Percentiles rank a stretch among this genome's conserved stretches.
Conservation (phyloP, 139 green algal genomes). For the Desmodesmus armatus region DNA sequence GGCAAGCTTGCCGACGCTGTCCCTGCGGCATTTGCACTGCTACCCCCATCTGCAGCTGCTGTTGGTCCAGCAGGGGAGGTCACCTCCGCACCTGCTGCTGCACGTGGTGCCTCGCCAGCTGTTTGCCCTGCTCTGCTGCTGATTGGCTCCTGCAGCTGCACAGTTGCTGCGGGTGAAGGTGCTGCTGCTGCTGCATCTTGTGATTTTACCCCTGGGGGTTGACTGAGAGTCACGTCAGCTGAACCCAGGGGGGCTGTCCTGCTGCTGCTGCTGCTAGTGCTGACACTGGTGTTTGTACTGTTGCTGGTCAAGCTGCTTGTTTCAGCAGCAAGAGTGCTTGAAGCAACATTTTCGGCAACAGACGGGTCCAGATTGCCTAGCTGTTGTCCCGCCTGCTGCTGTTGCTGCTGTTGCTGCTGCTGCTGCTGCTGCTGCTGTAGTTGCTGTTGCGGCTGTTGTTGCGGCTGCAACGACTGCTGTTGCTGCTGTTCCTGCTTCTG, state of each 20-base stretch:
- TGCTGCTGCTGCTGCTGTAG: too few species aligned
- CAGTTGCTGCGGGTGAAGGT: neutral
- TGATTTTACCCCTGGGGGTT: neutral
- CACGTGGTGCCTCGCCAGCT: neutral
- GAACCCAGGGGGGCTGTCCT: neutral
- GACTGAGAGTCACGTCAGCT: neutral
- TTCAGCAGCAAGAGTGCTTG: too few species aligned
- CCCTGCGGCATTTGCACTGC: too few species aligned
- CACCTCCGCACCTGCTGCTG: neutral
- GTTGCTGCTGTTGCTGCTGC: too few species aligned
- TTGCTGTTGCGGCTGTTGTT: too few species aligned
- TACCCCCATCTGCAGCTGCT: neutral
- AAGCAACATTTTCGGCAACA: too few species aligned
- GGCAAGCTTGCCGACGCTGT: neutral
- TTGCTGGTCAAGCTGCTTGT: neutral
- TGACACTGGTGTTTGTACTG: conserved; percentile 3
- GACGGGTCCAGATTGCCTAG: too few species aligned
- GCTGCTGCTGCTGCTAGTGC: conserved; percentile 7
- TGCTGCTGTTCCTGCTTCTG: too few species aligned
- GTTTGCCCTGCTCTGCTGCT: neutral
- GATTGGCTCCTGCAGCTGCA: neutral
- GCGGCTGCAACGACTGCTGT: too few species aligned
- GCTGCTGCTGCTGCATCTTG: neutral
- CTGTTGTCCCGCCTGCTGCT: too few species aligned
- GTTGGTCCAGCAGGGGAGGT: neutral